phyloP scores from a whole-genome alignment of 2,329 filamentous ascomycete genomes.

The Beauveria bassiana region DNA sequence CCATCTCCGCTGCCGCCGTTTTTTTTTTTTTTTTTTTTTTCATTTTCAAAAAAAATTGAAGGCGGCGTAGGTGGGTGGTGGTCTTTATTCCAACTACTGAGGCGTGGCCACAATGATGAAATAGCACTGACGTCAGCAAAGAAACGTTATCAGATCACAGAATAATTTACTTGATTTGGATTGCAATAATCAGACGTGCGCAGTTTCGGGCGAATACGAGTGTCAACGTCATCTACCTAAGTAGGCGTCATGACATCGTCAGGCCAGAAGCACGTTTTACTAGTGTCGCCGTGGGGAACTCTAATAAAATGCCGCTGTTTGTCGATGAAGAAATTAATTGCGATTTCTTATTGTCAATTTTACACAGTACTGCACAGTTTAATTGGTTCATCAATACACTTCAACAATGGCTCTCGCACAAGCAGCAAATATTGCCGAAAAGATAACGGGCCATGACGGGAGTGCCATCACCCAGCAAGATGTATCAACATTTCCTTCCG shows the following conservation, averaged over 20 bases:
- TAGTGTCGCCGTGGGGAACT: not conserved
- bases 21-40: too few relatives aligned
- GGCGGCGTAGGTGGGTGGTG: too few relatives aligned
- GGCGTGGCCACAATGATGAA: too few relatives aligned
- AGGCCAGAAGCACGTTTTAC: not conserved
- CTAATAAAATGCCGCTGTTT: not conserved
- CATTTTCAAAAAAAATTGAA: too few relatives aligned
- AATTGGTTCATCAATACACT: not conserved
- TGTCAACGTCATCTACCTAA: not conserved
- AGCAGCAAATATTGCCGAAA: slow-evolving; percentile 60
- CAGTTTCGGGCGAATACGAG: not conserved
- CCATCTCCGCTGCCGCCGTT: too few relatives aligned
- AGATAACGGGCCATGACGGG: slow-evolving; percentile 58
- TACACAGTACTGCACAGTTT: not conserved
- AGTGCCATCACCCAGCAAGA: slow-evolving; percentile 62
- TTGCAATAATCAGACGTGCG: too few relatives aligned
- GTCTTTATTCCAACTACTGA: too few relatives aligned
- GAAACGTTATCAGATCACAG: too few relatives aligned
- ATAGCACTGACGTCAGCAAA: too few relatives aligned
- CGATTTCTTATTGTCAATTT: not conserved
- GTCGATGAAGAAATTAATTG: too few relatives aligned
- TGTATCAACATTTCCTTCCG: slow-evolving; percentile 47
- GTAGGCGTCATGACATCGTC: not conserved
- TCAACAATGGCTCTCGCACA: slow-evolving; percentile 49
- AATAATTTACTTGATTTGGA: too few relatives aligned